A percentile compares a stretch with the other conserved stretches of the same genome.
Conservation (phyloP, 345 rosid species). For the Raphanus raphanistrum region DNA sequence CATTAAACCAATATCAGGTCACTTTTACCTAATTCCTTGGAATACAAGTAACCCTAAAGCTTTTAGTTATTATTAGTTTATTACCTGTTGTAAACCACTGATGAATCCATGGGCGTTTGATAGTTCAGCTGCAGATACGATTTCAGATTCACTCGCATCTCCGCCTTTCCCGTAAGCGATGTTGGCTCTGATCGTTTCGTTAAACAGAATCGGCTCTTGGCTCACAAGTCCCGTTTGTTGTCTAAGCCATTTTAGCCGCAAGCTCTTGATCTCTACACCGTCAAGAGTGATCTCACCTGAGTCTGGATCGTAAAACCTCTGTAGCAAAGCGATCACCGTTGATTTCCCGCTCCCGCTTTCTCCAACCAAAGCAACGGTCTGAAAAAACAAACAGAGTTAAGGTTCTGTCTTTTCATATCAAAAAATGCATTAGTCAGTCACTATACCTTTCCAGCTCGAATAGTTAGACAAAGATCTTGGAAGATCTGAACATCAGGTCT, state of each 20-base stretch:
- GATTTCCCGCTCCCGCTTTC: slow-evolving; percentile 94
- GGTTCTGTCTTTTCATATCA: not conserved
- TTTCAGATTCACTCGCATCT: slow-evolving; percentile 66
- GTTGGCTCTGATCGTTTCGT: slow-evolving; percentile 73
- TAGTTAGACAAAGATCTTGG: slow-evolving; percentile 58
- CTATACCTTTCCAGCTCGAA: slow-evolving; percentile 74
- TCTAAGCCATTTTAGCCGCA: slow-evolving; percentile 71
- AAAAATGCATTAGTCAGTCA: not conserved
- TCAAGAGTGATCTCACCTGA: slow-evolving; percentile 71
- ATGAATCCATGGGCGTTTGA: slow-evolving; percentile 88
- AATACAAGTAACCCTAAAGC: not conserved
- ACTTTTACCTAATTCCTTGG: slow-evolving; percentile 29
- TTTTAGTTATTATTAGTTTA: not conserved
- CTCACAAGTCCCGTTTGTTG: slow-evolving; percentile 83
- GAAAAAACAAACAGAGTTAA: slow-evolving; percentile 20
- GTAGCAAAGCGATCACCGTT: slow-evolving; percentile 69
- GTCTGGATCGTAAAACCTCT: slow-evolving; percentile 79
- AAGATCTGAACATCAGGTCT: slow-evolving; percentile 76
- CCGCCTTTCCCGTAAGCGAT: slow-evolving; percentile 83
- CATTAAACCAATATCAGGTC: not conserved
- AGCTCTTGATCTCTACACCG: slow-evolving; percentile 58
- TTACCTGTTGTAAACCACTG: slow-evolving; percentile 72
- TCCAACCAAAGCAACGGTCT: slow-evolving; percentile 88
- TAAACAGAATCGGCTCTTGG: slow-evolving; percentile 77
- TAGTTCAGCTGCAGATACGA: slow-evolving; percentile 65